Base-by-base conservation (phyloP, 768 basidiomycete species). In the Boletus barrowsii region DNA sequence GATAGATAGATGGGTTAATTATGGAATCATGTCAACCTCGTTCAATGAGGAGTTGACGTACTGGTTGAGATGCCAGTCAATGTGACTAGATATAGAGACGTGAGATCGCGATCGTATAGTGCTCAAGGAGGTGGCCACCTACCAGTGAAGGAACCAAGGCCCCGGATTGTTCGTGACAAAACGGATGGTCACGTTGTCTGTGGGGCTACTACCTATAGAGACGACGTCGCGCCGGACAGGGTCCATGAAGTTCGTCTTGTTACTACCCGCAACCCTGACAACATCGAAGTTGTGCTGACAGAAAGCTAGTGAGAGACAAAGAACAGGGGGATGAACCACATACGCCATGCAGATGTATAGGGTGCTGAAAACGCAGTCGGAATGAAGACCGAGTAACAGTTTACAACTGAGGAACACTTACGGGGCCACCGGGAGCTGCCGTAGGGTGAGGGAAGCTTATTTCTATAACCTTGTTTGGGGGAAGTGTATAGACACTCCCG, bases 161-260 rank as follows among this genome's bases (percentile, higher is more conserved):
- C 53, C 53, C 2, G 53, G 33, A 26, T 54, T 54, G 57, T 87
- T 80, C 0, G 84, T 84, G 17, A 69, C 64, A 67, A 84, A 87
- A 49, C 84, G 78, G 48, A 88, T 73, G 9, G 78, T 79, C 18
- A 81, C 80, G 60, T 78, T 68, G 70, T 79, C 68, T 3, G 44
- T 52, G 65, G 78, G 44, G 3, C 29, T 35, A 0, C n/a, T 45
- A 10, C 68, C 68, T 0, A 60, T 46, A 8, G 61, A 66, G 15
- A 70, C 62, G 4, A 66, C 65, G 24, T 76, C 75, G 11, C 75
- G 67, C 35, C 60, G 56, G 22, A 72, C 62, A 4, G 75, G 75
- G 47, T 75, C 67, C 2, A 63, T 56, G 24, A 68, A 75, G 58
- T 76, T 76, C 29, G 62, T 46, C 3, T 22, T n/a, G 7, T 49